A percentile compares a stretch with the other conserved stretches of the same genome.
These are phyloP conservation scores for Pigoraptor vietnamica DNA, from an alignment of 78 protist genomes.

Conservation along the genomic window DNA sequence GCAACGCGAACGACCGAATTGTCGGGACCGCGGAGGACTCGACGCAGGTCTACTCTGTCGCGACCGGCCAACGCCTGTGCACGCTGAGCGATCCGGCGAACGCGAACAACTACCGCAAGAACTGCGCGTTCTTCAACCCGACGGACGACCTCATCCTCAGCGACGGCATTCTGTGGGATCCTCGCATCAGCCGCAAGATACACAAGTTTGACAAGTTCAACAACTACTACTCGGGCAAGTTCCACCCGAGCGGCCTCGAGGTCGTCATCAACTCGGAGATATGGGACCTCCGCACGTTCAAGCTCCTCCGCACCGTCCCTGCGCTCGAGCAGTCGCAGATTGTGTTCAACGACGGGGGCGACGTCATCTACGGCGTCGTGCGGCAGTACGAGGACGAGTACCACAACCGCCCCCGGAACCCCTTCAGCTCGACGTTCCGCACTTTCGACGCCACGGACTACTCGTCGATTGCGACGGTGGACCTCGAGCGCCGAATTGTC, in stretches of 20 bases:
- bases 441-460: slow-evolving; percentile 17
- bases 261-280: slow-evolving; percentile 27
- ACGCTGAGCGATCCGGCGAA: not conserved
- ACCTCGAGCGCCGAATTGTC: not conserved
- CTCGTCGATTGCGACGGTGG: slow-evolving; percentile 15
- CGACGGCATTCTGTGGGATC: slow-evolving; percentile 37
- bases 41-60: not conserved
- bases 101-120: not conserved
- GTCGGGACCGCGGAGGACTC: not conserved
- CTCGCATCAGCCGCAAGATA: slow-evolving; percentile 1
- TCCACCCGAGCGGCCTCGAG: slow-evolving; percentile 27
- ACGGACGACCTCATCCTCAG: slow-evolving; percentile 25
- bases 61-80: not conserved
- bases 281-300: slow-evolving; percentile 33
- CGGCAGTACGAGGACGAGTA: slow-evolving; percentile 4
- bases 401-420: not conserved
- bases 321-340: slow-evolving; percentile 18
- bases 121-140: slow-evolving; percentile 17
- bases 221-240: not conserved
- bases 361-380: slow-evolving; percentile 14
- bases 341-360: slow-evolving; percentile 3
- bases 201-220: slow-evolving; percentile 34
- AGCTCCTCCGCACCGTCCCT: slow-evolving; percentile 19
- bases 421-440: slow-evolving; percentile 8
- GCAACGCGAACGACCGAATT: not conserved